Percentiles rank a stretch among this genome's conserved stretches.
Conservation (phyloP, 345 rosid genomes). For the Psidium guajava region DNA sequence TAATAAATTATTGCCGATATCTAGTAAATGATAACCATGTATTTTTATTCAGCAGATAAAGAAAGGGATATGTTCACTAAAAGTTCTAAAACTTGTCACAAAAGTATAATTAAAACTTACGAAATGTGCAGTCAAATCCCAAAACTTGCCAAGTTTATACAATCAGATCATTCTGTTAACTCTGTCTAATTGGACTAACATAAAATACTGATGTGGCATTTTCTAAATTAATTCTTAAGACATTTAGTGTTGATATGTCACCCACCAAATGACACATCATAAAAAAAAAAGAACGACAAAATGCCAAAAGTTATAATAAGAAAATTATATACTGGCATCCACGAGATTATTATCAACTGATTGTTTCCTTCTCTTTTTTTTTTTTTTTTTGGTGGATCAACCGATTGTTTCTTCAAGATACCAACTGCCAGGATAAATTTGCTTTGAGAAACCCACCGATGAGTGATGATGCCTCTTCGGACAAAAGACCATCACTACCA, state of each 20-base stretch:
- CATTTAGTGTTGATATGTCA: background rate
- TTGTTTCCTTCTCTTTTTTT: no score
- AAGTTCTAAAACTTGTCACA: background rate
- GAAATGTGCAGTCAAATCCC: background rate
- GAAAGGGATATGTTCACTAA: background rate
- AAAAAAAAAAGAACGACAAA: no score
- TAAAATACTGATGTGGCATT: background rate
- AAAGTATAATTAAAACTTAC: background rate
- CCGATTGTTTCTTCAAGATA: constrained; percentile 49
- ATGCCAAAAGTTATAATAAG: no score
- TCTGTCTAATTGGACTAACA: background rate
- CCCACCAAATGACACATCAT: no score
- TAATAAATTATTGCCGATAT: background rate
- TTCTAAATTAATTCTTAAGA: background rate
- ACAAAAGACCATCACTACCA: no score
- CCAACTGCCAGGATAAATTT: constrained; percentile 29
- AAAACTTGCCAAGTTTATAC: background rate
- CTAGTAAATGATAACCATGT: background rate
- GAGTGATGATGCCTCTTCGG: no score
- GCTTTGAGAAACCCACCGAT: background rate
- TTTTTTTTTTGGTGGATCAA: constrained; percentile 13
- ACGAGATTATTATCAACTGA: no score
- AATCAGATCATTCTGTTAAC: background rate
- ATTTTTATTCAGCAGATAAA: background rate
- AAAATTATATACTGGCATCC: no score